These are phyloP conservation scores for Ogataea populi-albae DNA, from an alignment of 805 yeast species.

Conservation along the genomic window DNA sequence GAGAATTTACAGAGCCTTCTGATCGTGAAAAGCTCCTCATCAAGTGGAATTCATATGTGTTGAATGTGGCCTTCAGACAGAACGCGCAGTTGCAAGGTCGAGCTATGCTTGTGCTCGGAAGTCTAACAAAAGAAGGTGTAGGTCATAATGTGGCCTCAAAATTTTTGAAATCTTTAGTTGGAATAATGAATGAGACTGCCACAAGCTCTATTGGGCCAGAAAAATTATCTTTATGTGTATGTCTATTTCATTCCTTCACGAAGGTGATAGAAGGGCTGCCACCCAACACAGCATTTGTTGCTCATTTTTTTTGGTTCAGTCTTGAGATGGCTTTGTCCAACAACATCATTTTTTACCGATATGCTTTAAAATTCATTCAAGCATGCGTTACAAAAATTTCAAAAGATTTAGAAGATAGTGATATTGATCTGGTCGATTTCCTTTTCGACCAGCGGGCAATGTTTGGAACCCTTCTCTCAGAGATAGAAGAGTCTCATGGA, in stretches of 20 bases:
- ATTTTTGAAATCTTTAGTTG: conserved; percentile 25
- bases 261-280: conserved; percentile 49
- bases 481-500: conserved; percentile 42
- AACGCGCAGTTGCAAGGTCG: conserved; percentile 63
- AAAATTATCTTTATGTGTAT: conserved; percentile 33
- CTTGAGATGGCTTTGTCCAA: conserved; percentile 24
- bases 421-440: conserved; percentile 30
- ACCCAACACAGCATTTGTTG: conserved; percentile 42
- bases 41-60: conserved; percentile 62
- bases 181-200: conserved; percentile 25
- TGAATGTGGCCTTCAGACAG: conserved; percentile 56
- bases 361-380: conserved; percentile 34
- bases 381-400: conserved; percentile 34
- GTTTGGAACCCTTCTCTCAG: conserved; percentile 41
- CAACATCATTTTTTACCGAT: conserved; percentile 29
- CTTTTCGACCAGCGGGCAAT: conserved; percentile 31
- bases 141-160: conserved; percentile 46
- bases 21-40: conserved; percentile 56
- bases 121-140: conserved; percentile 60
- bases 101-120: conserved; percentile 67
- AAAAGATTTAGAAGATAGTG: conserved; percentile 29
- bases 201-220: conserved; percentile 9
- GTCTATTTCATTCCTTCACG: conserved; percentile 44
- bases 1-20: conserved; percentile 43
- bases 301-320: conserved; percentile 50